Base-by-base conservation (phyloP, 1,284 basidiomycete genomes). In the Singerocomus inundabilis region DNA sequence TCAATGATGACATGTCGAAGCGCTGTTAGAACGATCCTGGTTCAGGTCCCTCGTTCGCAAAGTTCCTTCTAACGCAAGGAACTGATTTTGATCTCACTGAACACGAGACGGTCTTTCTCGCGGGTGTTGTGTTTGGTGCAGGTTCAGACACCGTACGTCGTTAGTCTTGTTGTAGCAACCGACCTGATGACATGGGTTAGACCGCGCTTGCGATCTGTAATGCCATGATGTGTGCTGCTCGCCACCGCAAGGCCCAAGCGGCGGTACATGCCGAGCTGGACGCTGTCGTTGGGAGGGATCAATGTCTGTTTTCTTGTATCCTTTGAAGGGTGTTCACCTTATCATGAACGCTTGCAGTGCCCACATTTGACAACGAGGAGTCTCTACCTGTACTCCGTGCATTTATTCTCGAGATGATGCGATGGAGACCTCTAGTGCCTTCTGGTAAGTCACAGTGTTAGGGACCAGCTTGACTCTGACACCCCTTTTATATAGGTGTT, bases 191-290 rank as follows among this genome's bases (percentile, higher is more conserved):
- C 16, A 5, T 2, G 31, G 5, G 7, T 8, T 31, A 46, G 48
- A 53, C 57, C 3, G 10, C 53, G 5, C 5, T 21, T 16, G 38
- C 29, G 3, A 40, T 52, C 10, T 43, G 34, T 25, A 33, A 24
- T 30, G 15, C 26, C 10, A 38, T 56, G 48, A 28, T 6, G 15
- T 42, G 43, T 16, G 54, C 54, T n/a, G 39, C 57, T 30, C 16
- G 35, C 18, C 32, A 47, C 15, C 48, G 38, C 4, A 21, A 56
- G 32, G 46, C 53, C 11, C 56, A 56, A 52, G 48, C 42, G 6
- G 32, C 37, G n/a, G 54, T 55, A 25, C 38, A 55, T 6, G 56
- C 38, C 12, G 53, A 58, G 8, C 15, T 58, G 29, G 57, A 59
- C 37, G 37, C 38, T 1, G 29, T 56, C 6, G 6, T 46, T n/a